Evolutionary conservation across 139 green algal species (phyloP).

Genomic region (Closterium sp.): DNA sequence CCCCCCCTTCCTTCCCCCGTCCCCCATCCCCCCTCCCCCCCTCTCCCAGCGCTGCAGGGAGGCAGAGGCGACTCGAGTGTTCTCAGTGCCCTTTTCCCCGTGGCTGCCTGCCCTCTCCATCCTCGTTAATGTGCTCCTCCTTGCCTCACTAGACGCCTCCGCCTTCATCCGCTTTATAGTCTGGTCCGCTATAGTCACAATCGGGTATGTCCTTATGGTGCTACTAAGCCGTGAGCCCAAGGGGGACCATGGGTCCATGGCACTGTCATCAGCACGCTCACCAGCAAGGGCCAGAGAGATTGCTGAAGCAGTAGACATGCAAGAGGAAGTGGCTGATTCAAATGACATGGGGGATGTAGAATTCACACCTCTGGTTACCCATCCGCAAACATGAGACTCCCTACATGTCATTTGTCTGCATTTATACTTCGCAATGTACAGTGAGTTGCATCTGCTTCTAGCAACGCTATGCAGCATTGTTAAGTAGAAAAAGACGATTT

Average conservation of each 20-base stretch:
- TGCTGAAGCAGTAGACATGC: too few species aligned
- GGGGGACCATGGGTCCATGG: background rate
- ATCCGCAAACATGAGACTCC: background rate
- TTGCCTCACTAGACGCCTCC: slow-evolving; percentile 69
- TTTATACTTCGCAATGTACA: background rate
- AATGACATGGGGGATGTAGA: background rate
- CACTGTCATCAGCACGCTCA: too few species aligned
- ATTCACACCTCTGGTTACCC: background rate
- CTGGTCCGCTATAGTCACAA: slow-evolving; percentile 55
- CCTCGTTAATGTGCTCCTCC: slow-evolving; percentile 71
- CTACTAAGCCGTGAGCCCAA: background rate
- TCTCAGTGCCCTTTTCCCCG: slow-evolving; percentile 67
- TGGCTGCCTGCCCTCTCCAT: slow-evolving; percentile 64
- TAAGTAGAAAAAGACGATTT: background rate
- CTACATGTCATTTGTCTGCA: background rate
- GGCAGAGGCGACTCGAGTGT: background rate
- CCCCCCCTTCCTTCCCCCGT: background rate
- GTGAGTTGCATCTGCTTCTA: background rate
- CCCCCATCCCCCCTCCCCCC: background rate
- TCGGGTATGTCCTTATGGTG: background rate
- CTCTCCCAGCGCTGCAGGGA: background rate
- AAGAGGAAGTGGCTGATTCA: too few species aligned
- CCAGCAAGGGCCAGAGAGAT: background rate
- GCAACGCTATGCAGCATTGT: background rate
- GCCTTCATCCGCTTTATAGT: slow-evolving; percentile 75